A percentile compares a stretch with the other conserved stretches of the same genome.
phyloP scores from a whole-genome alignment of 164 flowering plant genomes.

The Stephania yunnanensis region DNA sequence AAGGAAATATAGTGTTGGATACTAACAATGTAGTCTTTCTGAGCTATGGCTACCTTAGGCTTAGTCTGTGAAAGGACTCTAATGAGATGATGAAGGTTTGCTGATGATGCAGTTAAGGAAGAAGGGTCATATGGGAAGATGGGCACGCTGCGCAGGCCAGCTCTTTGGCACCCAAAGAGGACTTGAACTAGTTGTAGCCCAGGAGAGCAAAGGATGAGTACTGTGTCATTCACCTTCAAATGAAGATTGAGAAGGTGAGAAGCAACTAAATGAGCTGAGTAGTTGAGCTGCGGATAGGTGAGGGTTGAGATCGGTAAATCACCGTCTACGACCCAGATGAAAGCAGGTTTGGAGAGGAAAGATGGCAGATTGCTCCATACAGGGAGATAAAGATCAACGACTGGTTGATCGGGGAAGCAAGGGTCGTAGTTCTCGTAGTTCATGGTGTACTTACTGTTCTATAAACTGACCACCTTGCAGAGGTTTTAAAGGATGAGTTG shows the following conservation, averaged over 20 bases:
- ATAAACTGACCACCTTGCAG: background rate
- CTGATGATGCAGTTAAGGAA: constrained; percentile 6
- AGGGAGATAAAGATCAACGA: constrained; percentile 60
- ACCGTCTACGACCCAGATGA: constrained; percentile 52
- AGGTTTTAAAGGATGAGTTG: constrained; percentile 3
- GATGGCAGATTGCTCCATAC: constrained; percentile 54
- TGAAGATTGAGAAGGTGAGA: constrained; percentile 22
- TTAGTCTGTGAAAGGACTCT: constrained; percentile 55
- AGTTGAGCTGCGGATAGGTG: constrained; percentile 44
- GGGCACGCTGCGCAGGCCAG: constrained; percentile 55
- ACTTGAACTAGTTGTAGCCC: constrained; percentile 60
- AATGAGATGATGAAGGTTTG: constrained; percentile 39
- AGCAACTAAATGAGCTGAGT: constrained; percentile 37
- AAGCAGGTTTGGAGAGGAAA: constrained; percentile 54
- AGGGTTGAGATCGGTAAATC: constrained; percentile 16
- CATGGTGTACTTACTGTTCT: constrained; percentile 2
- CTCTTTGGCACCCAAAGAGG: constrained; percentile 66
- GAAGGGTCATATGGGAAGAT: constrained; percentile 42
- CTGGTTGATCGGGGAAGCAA: constrained; percentile 72
- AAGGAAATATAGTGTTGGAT: constrained; percentile 29
- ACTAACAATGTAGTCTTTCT: constrained; percentile 23
- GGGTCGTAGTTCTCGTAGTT: constrained; percentile 61
- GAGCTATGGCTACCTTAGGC: constrained; percentile 59
- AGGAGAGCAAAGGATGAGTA: constrained; percentile 51
- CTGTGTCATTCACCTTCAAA: constrained; percentile 45